Evolutionary conservation across 176 grass and related monocot genomes (phyloP), one percentile per base, ranked within the genome.

Genomic region (Carex littledalei): DNA sequence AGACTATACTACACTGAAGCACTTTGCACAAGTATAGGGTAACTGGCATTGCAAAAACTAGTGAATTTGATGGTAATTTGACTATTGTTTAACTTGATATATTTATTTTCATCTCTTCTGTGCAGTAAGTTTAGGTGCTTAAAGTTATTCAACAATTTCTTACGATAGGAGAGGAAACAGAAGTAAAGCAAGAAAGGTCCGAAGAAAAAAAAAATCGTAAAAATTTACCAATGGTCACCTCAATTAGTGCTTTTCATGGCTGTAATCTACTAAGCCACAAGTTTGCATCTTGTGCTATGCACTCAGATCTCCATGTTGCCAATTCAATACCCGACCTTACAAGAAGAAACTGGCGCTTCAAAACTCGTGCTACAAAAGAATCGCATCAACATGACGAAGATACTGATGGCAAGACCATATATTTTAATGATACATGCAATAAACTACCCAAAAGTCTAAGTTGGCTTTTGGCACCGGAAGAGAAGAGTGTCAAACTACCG

Each of bases 391-490:
- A 91, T 35, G 86, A 90, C 21, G 86, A 89, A 61, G 39, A 41
- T 64, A 60, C 86, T 26, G 80, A 67, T 39, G 9, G 15, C 5
- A 17, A 79, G 9, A 53, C 10, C 53, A n/a, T 24, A 43, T 18
- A 70, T 55, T 80, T 84, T 69, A 84, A 88, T 71, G 87, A 92
- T 50, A 64, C 89, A 32, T 90, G 85, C 53, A 84, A 85, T 78
- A 84, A 75, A 55, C 88, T 97, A 67, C 92, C 90, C 26, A 57
- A 89, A 72, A 94, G 84, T 85, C 90, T 97, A 58, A 90, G 68
- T 85, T 94, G 88, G 88, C 80, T 97, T 34, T 84, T 86, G 55
- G 41, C 22, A 3, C 80, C 84, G 2, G 82, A 75, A 85, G 89
- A 86, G 85, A 63, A 60, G 7, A 43, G 49, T 34, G 74, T 82